Base-by-base conservation (phyloP, 768 basidiomycete species). In the Xerocomellus intermedius region DNA sequence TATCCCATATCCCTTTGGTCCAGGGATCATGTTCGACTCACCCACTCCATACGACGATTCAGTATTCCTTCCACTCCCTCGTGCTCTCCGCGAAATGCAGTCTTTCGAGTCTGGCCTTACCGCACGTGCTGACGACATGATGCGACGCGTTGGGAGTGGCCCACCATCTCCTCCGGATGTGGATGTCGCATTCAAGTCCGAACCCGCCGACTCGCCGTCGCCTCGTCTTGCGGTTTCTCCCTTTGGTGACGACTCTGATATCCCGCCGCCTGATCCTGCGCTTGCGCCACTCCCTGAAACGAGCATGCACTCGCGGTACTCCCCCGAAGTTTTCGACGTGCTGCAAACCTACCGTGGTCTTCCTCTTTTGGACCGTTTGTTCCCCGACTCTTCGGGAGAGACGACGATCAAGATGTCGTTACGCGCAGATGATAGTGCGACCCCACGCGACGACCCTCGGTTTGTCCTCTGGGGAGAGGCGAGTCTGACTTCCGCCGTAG, bases 401-500 rank as follows among this genome's bases (percentile, higher is more conserved):
- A 83, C 85, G 3, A 87, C 90, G 28, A 85, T 90, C 70, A 86
- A 82, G 67, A 75, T 93, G 65, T 87, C 86, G 1, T 69, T 90
- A 14, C 78, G 82, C 24, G 69, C 81, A 0, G 86, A 89, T 35
- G 82, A 87, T 52, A 82, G 79, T 28, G 84, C 85, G 14, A 81
- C 86, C 1, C 91, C 91, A 8, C 82, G 86, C 14, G 88, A 94
- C 59, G 94, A 97, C 61, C 92, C 94, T 16, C 82, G 93, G 0
- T 95, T 95, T 65, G 91, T 94, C 36, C 85, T 96, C 8, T 97
- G 94, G 94, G 93, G 91, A 26, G 83, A 85, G 61, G 72, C 78
- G 14, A 62, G 73, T 22, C 54, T 67, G 5, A 69, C 69, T 5
- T 50, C 63, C 1, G 69, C 72, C 6, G 38, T 46, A 7, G 70